Base-by-base conservation (phyloP, 202 grass and related monocot species). In the Hordeum pubiflorum region DNA sequence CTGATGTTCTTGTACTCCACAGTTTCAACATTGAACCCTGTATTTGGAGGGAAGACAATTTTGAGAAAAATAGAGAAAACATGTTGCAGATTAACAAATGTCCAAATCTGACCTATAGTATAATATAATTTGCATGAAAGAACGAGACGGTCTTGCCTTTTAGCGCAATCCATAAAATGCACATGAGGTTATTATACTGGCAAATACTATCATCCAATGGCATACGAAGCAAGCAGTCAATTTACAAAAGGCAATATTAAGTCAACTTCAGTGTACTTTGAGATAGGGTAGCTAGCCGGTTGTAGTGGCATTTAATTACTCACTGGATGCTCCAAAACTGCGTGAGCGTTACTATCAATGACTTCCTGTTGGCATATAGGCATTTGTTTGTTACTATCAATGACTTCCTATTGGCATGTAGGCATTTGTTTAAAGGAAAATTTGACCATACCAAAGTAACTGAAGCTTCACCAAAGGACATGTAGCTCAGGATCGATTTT, bases 1-100 rank as follows among this genome's bases (percentile, higher is more conserved):
- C 93, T 96, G 72, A 96, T 96, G 88, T 96, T 96, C 93, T 96
- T 96, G 83, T 96, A 96, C 84, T 96, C 93, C 57, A 96, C 93
- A 2, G 93, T 96, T 92, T 96, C 93, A 64, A 96, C 93, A 81
- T 96, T 96, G 79, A 96, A 96, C 59, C 93, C 93, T 96, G 85
- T 39, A 70, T 76, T 76, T 64, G 9, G 38, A 79, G n/a, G 1
- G 18, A 75, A 56, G 14, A 14, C 15, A 58, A 56, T 3, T 23
- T 0, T 14, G 18, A 40, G 59, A 75, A 89, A 83, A 34, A 56
- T 0, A 0, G 2, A 69, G 4, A 14, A 46, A 40, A 6, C 32
- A 61, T 67, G 48, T 23, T 6, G 20, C 22, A 54, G 39, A 39
- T 40, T 38, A 56, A 59, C 11, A 31, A 43, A 75, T 27, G 86